Percentiles rank a stretch among this genome's conserved stretches.
Conservation (phyloP, 2,329 filamentous ascomycete species). For the Fusarium ramigenum region DNA sequence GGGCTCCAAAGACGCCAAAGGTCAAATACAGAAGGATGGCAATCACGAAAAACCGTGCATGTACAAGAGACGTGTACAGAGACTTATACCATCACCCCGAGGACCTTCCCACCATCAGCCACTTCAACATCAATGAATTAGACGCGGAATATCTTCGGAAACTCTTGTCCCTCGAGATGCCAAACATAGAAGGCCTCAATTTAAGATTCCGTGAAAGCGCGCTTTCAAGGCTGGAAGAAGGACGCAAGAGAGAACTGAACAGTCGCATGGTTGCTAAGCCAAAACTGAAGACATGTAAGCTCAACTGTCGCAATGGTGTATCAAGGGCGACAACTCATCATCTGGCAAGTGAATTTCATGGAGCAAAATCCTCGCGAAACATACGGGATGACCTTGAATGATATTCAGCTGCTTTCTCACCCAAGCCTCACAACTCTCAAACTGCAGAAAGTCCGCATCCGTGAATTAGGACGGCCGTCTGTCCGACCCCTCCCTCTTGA, state of each 20-base stretch:
- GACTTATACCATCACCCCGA: background rate
- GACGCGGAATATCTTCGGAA: fast-evolving
- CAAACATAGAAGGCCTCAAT: background rate
- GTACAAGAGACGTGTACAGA: background rate
- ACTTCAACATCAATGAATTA: background rate
- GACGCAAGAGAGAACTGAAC: background rate
- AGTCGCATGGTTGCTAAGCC: background rate
- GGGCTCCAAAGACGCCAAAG: background rate
- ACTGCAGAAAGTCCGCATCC: background rate
- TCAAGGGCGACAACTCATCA: fast-evolving
- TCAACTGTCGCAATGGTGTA: fast-evolving
- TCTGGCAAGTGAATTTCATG: background rate
- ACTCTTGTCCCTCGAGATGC: background rate
- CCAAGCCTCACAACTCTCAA: background rate
- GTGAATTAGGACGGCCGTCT: fast-evolving
- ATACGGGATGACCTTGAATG: fast-evolving
- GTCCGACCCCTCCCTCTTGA: background rate
- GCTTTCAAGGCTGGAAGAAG: background rate
- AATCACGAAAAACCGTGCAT: background rate
- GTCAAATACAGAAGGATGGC: background rate
- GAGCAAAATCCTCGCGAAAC: fast-evolving
- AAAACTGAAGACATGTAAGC: background rate
- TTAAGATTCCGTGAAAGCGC: background rate
- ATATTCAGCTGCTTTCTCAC: background rate
- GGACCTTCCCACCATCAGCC: background rate